A percentile compares a stretch with the other conserved stretches of the same genome.
These are phyloP conservation scores for Penicillium sp. DNA, from an alignment of 2,329 filamentous ascomycete genomes.

Conservation along the genomic window DNA sequence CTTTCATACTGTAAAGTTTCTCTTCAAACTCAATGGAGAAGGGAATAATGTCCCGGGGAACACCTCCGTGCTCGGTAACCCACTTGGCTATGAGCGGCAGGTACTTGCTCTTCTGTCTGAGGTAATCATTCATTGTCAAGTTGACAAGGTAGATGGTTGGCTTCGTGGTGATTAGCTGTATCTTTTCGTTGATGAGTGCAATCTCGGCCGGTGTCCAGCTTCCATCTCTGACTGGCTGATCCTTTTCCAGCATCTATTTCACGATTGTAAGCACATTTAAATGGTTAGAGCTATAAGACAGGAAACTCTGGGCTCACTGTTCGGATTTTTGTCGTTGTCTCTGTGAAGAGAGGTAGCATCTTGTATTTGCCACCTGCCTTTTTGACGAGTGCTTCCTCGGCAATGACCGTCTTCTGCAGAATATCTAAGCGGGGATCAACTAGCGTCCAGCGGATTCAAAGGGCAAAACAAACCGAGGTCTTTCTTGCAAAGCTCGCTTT, in stretches of 20 bases:
- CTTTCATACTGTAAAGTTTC: constrained; percentile 13
- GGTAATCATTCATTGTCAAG: constrained; percentile 16
- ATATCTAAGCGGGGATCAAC: constrained; percentile 10
- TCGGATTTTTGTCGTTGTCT: constrained; percentile 16
- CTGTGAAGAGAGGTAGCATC: constrained; percentile 17
- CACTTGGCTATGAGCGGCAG: constrained; percentile 15
- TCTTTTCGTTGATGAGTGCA: constrained; percentile 17
- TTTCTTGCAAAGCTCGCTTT: constrained; percentile 18
- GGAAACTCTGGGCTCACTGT: neutral
- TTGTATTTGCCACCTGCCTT: constrained; percentile 17
- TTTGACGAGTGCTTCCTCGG: constrained; percentile 12
- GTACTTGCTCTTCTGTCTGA: constrained; percentile 16
- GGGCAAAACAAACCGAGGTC: constrained; percentile 5
- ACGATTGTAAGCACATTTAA: neutral
- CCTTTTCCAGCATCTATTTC: constrained; percentile 12
- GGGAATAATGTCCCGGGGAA: constrained; percentile 13
- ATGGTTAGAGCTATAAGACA: neutral
- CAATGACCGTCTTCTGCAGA: constrained; percentile 11
- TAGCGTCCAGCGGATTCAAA: neutral
- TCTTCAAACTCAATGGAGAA: constrained; percentile 18
- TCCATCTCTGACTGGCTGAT: constrained; percentile 17
- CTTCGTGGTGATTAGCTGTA: constrained; percentile 16
- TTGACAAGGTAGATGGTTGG: constrained; percentile 17
- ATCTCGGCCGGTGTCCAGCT: constrained; percentile 14
- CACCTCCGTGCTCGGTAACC: constrained; percentile 14